phyloP scores from a whole-genome alignment of 2,329 filamentous ascomycete species.

The Verticillium nubilum region DNA sequence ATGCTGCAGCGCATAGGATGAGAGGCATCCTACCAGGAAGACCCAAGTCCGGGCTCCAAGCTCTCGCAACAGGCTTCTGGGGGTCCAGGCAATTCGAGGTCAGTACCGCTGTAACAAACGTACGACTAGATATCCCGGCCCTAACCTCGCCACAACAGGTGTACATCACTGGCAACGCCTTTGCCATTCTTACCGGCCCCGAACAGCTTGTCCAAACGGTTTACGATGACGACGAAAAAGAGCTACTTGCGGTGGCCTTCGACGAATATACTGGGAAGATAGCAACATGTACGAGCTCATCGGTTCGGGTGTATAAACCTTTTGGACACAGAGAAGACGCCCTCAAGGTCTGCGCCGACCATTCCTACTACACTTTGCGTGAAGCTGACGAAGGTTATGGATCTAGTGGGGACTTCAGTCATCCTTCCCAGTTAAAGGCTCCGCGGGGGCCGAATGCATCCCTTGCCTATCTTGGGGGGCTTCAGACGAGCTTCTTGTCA shows the following conservation, averaged over 20 bases:
- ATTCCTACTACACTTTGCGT: too few relatives aligned
- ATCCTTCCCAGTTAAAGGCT: slow-evolving; percentile 42
- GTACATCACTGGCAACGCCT: slow-evolving; percentile 84
- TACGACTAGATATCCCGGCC: slow-evolving; percentile 3
- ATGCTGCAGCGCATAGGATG: slow-evolving; percentile 46
- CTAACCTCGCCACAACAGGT: slow-evolving; percentile 43
- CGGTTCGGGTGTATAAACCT: slow-evolving; percentile 74
- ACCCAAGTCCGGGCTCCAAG: slow-evolving; percentile 72
- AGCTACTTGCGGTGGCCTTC: slow-evolving; percentile 70
- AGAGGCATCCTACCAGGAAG: slow-evolving; percentile 74
- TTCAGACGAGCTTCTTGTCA: slow-evolving; percentile 78
- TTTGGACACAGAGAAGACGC: slow-evolving; percentile 64
- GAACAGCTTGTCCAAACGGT: slow-evolving; percentile 80
- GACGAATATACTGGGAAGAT: slow-evolving; percentile 83
- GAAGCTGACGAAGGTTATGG: neutral
- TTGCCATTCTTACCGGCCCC: slow-evolving; percentile 74
- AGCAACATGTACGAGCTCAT: slow-evolving; percentile 61
- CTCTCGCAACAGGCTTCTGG: slow-evolving; percentile 70
- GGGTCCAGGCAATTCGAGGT: slow-evolving; percentile 68
- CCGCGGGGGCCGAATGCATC: neutral
- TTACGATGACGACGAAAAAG: slow-evolving; percentile 69
- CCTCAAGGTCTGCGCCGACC: slow-evolving; percentile 53
- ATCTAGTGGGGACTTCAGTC: slow-evolving; percentile 60
- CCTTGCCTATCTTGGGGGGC: slow-evolving; percentile 75
- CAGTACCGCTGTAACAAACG: slow-evolving; percentile 23